Base-by-base conservation (phyloP, 192 early-diverging fungal species). In the Gaertneriomyces semiglobifer region DNA sequence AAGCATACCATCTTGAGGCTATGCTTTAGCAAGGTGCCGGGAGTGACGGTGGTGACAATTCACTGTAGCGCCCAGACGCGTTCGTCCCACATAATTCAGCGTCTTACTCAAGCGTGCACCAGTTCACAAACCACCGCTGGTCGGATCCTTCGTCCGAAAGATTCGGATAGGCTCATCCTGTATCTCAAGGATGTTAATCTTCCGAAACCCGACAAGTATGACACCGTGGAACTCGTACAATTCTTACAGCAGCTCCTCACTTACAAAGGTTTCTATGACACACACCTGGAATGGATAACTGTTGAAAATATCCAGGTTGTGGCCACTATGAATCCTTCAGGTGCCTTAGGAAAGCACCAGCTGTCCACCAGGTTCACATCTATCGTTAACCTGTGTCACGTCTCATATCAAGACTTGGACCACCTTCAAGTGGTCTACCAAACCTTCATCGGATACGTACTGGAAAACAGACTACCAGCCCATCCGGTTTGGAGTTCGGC, bases 121-220 rank as follows among this genome's bases (percentile, higher is more conserved):
- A 73, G 66, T 16, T 48, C 72, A 10, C 79, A 70, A 18, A 81
- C 84, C 18, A 75, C 58, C 44, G 74, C 72, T 33, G 84, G 84
- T 6, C 45, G 82, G 6, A 70, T 79, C 7, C 52, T 85, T 44
- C 74, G 81, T 33, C 84, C 84, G 12, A 83, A 79, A 48, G 84
- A 85, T 46, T 62, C 73, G 6, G 84, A 85, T 39, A 44, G 58
- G 20, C 62, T 85, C 44, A 76, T 85, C 44, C 20, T 85, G n/a
- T 85, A 84, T 67, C 75, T 85, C 14, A 85, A 85, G 65, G 84
- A 85, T 60, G 81, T 85, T 48, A 84, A 85, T 48, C 65, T 85
- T 45, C 84, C 84, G 4, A 77, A 72, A 58, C 84, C 84, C 9
- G 84, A 85, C 58, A 75, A 81, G 44, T 85, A 85, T 56, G 82